Evolutionary conservation across 2,329 filamentous ascomycete genomes (phyloP), one percentile per base, ranked within the genome.

Genomic region (Fusarium subglutinans): DNA sequence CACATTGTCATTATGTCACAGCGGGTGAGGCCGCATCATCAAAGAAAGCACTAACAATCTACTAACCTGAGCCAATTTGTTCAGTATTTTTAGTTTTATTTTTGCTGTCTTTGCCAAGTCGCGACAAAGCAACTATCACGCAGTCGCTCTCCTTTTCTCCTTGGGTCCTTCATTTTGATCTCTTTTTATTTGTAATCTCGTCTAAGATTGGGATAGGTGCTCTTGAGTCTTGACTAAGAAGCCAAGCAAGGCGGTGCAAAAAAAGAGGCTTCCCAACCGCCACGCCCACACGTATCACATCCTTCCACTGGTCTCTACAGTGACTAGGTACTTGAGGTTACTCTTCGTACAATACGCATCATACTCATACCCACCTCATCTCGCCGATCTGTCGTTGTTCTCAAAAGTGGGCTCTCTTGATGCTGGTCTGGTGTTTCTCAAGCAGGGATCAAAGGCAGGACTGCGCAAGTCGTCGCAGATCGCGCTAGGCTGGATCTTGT

Each of bases 231-330:
- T 56, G 57, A 69, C 64, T 62, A 61, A 51, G 55, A 62, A 47
- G 73, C 72, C 69, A 75, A 75, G 69, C 69, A 61, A 64, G 72
- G 72, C 72, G 66, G 72, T 75, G 72, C 72, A 68, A 45, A 48
- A 58, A 58, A 37, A 53, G 67, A 60, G 44, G 45, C 41, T 67
- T 47, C 41, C 35, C 53, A 44, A 56, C 47, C 51, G 53, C 37
- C 40, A 26, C 57, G 63, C 28, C 37, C 40, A 26, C 57, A 67
- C 28, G 53, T 73, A 65, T 75, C 64, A 73, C 74, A 63, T 73
- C 35, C 66, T 53, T 41, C 48, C 63, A 40, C 41, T 35, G 50
- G 59, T 58, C 71, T 69, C 55, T 58, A 59, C 48, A 47, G 57
- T 70, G 60, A 66, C 55, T 55, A 35, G 33, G 33, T 35, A 20